A percentile compares a stretch with the other conserved stretches of the same genome.
Evolutionary conservation across 202 grass and related monocot species (phyloP).

Genomic region (Schoenoplectus tabernaemontani): DNA sequence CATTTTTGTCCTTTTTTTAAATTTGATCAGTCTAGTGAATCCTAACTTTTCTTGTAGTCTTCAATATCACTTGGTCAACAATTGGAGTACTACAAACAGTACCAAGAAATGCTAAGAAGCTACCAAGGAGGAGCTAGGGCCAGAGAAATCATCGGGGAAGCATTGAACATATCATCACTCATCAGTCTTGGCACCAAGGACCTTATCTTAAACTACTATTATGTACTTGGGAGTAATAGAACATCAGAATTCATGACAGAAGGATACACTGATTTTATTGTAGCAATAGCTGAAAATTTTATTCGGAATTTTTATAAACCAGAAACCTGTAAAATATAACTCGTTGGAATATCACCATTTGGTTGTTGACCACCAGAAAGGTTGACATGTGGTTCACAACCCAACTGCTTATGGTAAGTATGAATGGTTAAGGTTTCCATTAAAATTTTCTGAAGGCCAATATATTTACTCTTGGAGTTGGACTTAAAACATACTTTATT

Average conservation of each 20-base stretch:
- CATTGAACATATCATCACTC: conserved; percentile 66
- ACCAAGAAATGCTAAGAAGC: conserved; percentile 29
- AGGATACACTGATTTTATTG: conserved; percentile 51
- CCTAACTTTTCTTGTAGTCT: conserved; percentile 31
- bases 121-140: conserved; percentile 32
- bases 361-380: conserved; percentile 59
- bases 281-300: conserved; percentile 38
- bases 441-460: not conserved
- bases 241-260: conserved; percentile 41
- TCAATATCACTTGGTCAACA: conserved; percentile 48
- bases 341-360: conserved; percentile 61
- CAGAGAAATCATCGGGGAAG: conserved; percentile 32
- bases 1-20: not conserved
- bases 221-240: conserved; percentile 20
- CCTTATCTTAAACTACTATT: conserved; percentile 87
- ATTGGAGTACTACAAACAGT: conserved; percentile 59
- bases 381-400: conserved; percentile 25
- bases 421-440: not conserved
- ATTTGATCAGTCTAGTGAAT: not conserved
- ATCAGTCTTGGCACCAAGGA: conserved; percentile 87
- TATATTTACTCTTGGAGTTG: not conserved
- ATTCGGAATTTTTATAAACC: conserved; percentile 38
- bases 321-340: conserved; percentile 61
- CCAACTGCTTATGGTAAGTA: conserved; percentile 46
- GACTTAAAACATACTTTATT: not conserved